Evolutionary conservation across 176 grass and related monocot genomes (phyloP).

Genomic region (Melocanna baccifera): DNA sequence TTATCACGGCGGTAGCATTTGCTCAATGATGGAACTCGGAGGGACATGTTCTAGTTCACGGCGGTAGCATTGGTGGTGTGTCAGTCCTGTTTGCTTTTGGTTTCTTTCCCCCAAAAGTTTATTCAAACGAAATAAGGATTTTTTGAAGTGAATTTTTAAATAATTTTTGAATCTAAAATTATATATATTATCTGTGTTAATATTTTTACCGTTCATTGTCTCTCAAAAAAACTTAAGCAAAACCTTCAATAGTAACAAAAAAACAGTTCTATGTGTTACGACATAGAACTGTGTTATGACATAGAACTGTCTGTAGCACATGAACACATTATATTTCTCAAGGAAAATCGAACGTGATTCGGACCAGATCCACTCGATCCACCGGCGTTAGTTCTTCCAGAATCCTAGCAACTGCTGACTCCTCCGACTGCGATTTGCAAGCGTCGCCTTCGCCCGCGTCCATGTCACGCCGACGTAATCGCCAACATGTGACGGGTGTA

Average conservation of each 20-base stretch:
- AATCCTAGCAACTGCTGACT: neutral
- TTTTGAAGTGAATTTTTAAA: too few species aligned
- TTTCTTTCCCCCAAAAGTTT: too few species aligned
- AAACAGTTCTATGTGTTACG: too few species aligned
- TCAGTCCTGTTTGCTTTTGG: too few species aligned
- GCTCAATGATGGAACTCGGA: neutral
- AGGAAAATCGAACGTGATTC: neutral
- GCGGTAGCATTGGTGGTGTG: too few species aligned
- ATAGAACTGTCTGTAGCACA: neutral
- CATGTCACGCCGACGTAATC: neutral
- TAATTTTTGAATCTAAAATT: too few species aligned
- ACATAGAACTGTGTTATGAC: too few species aligned
- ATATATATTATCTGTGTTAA: fast-evolving
- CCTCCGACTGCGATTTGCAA: neutral
- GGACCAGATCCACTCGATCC: neutral
- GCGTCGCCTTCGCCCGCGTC: neutral
- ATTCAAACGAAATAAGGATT: too few species aligned
- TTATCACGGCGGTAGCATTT: neutral
- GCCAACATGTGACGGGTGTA: neutral
- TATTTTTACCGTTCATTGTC: too few species aligned
- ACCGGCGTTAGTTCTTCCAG: neutral
- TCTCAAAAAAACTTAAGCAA: too few species aligned
- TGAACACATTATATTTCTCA: neutral
- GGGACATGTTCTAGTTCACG: neutral
- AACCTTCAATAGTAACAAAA: too few species aligned